Conservation (phyloP, 2,329 filamentous ascomycete genomes). For the Diatrype stigma region DNA sequence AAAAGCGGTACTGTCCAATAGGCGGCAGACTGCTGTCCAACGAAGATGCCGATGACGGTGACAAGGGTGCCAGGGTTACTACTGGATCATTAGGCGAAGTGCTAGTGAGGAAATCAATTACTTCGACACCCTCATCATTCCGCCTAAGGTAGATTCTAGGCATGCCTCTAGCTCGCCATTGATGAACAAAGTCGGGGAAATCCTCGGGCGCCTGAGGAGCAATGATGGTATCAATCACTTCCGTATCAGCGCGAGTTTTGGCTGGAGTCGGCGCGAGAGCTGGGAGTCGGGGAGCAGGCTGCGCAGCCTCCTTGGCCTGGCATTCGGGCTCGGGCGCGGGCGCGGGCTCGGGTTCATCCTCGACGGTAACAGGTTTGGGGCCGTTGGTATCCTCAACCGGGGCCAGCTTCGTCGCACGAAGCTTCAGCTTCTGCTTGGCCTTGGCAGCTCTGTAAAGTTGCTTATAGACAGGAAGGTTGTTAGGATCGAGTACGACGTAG, state of each 20-base stretch:
- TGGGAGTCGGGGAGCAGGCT: constrained; percentile 1
- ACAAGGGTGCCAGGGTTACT: constrained; percentile 9
- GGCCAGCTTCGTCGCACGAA: constrained; percentile 59
- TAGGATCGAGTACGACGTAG: constrained; percentile 74
- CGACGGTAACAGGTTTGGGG: constrained; percentile 43
- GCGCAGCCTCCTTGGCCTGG: constrained; percentile 4
- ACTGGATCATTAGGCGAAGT: constrained; percentile 8
- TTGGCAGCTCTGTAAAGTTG: constrained; percentile 95
- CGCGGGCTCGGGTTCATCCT: constrained; percentile 41
- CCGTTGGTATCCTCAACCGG: constrained; percentile 28
- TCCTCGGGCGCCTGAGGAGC: constrained; percentile 22
- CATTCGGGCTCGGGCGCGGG: constrained; percentile 1
- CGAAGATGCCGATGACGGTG: constrained; percentile 3
- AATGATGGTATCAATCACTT: constrained; percentile 15
- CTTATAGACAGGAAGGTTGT: constrained; percentile 84
- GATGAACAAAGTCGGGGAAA: constrained; percentile 21
- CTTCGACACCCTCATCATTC: constrained; percentile 18
- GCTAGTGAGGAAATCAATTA: constrained; percentile 22
- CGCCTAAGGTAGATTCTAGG: constrained; percentile 23
- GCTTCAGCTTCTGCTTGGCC: constrained; percentile 94
- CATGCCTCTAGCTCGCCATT: constrained; percentile 23
- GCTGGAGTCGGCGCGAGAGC: background rate
- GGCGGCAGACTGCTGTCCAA: constrained; percentile 3
- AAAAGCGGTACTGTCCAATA: constrained; percentile 8
- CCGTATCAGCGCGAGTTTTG: constrained; percentile 2